Percentiles rank a stretch among this genome's conserved stretches.
Conservation (phyloP, 805 yeast genomes). For the Nakazawaea sp. region DNA sequence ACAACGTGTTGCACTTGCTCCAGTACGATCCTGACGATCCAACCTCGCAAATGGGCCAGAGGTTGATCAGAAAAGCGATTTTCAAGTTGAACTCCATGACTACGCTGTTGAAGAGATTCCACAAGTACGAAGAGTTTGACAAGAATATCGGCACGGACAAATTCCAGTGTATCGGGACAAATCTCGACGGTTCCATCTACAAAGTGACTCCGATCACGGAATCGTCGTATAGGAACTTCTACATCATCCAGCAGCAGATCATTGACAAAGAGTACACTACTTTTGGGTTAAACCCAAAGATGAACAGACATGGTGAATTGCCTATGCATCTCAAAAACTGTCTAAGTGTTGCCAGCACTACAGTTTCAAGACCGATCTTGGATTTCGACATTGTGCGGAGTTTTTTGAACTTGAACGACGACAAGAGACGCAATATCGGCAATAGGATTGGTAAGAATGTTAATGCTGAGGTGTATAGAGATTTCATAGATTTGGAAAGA, state of each 20-base stretch:
- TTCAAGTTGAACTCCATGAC: conserved; percentile 62
- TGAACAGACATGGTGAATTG: conserved; percentile 45
- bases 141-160: conserved; percentile 23
- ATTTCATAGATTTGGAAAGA: conserved; percentile 49
- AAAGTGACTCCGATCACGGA: conserved; percentile 72
- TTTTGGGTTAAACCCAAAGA: conserved; percentile 77
- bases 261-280: conserved; percentile 66
- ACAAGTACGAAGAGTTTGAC: conserved; percentile 19
- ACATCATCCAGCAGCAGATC: conserved; percentile 81
- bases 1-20: conserved; percentile 59
- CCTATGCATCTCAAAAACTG: conserved; percentile 6
- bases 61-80: conserved; percentile 61
- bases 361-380: conserved; percentile 53
- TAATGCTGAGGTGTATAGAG: conserved; percentile 60
- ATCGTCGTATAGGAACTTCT: conserved; percentile 68
- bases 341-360: conserved; percentile 21
- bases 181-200: conserved; percentile 74
- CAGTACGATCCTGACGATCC: conserved; percentile 94
- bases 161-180: conserved; percentile 63
- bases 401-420: conserved; percentile 51
- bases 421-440: conserved; percentile 45
- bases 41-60: conserved; percentile 71
- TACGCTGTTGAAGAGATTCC: conserved; percentile 37
- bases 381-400: conserved; percentile 52
- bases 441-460: conserved; percentile 53